phyloP scores from a whole-genome alignment of 75 land plant species.

The Cryptomeria japonica region DNA sequence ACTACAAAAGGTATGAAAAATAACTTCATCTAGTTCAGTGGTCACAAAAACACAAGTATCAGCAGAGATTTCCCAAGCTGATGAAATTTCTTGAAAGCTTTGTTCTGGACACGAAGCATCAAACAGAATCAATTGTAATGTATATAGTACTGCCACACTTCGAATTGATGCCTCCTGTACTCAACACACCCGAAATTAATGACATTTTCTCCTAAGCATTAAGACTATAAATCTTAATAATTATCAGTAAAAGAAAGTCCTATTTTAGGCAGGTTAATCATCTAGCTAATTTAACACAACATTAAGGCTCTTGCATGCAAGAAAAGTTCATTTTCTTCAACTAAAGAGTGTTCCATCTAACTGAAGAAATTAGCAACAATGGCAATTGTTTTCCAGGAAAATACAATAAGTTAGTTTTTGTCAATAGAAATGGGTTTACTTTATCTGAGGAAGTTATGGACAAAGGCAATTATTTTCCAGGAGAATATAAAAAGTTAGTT shows the following conservation, averaged over 20 bases:
- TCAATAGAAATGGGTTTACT: no score
- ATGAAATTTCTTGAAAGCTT: neutral
- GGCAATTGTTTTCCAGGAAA: neutral
- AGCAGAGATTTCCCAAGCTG: conserved; percentile 11
- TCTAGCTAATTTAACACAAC: neutral
- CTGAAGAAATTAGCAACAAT: neutral
- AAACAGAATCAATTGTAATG: neutral
- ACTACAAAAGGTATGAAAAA: neutral
- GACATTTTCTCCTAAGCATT: neutral
- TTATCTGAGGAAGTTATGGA: no score
- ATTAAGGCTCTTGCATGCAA: neutral
- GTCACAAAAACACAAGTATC: conserved; percentile 15
- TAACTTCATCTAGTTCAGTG: neutral
- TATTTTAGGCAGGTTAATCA: neutral
- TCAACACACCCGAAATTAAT: neutral
- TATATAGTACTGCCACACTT: conserved; percentile 3
- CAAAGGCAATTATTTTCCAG: neutral
- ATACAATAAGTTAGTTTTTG: no score
- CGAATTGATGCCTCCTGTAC: conserved; percentile 3
- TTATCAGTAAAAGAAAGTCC: neutral
- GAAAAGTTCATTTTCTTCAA: neutral
- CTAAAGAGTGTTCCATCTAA: neutral
- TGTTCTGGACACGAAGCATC: neutral
- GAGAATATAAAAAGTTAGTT: neutral
- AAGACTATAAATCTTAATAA: conserved; percentile 3